Conservation (phyloP, 2,329 filamentous ascomycete species). For the Cladosporium sp. region DNA sequence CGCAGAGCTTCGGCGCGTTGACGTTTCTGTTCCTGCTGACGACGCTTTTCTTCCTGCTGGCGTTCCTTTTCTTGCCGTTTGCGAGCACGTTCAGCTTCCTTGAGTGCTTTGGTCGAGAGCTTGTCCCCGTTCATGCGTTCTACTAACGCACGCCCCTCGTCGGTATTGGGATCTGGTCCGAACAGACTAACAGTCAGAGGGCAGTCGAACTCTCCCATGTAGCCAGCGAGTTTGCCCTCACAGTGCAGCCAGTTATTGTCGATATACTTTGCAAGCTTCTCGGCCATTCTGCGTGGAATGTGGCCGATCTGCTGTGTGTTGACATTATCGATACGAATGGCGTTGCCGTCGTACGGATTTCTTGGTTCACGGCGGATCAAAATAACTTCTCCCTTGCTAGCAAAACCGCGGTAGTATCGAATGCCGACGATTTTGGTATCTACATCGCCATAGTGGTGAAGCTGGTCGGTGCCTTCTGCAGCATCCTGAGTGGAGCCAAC, state of each 20-base stretch:
- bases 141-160: conserved; percentile 50
- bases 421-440: conserved; percentile 56
- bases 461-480: conserved; percentile 23
- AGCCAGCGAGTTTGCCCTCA: conserved; percentile 65
- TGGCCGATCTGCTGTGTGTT: conserved; percentile 73
- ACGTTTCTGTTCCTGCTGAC: conserved; percentile 17
- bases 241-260: conserved; percentile 55
- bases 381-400: conserved; percentile 59
- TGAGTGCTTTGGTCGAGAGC: conserved; percentile 50
- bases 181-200: conserved; percentile 66
- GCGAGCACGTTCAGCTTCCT: conserved; percentile 34
- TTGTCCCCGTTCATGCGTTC: conserved; percentile 58
- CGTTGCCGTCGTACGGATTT: conserved; percentile 65
- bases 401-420: conserved; percentile 59
- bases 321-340: conserved; percentile 74
- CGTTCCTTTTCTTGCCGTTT: conserved; percentile 30
- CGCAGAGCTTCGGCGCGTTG: conserved; percentile 24
- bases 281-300: conserved; percentile 60
- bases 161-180: conserved; percentile 46
- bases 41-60: conserved; percentile 20
- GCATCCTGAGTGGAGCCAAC: conserved; percentile 26
- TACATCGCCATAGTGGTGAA: conserved; percentile 33
- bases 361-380: conserved; percentile 59
- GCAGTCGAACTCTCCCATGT: conserved; percentile 65
- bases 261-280: conserved; percentile 70